Percentiles rank a stretch among this genome's conserved stretches.
Evolutionary conservation across 768 basidiomycete genomes (phyloP).

Genomic region (Ephemerocybe angulata): DNA sequence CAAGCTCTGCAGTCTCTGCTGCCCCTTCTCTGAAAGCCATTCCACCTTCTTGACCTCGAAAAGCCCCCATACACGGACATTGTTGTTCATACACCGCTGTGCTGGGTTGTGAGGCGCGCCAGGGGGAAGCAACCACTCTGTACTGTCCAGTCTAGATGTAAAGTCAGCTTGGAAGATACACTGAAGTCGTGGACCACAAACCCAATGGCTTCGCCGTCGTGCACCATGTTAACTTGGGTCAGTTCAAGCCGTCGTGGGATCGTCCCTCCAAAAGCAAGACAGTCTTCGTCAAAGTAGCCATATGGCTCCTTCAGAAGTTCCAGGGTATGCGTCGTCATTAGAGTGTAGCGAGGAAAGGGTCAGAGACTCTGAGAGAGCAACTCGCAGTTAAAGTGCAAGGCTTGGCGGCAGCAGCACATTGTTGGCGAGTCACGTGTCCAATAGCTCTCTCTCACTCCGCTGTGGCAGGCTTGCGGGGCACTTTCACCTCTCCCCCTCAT

Average conservation of each 20-base stretch:
- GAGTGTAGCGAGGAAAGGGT: background rate
- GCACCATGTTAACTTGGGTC: background rate
- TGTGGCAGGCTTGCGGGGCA: no score
- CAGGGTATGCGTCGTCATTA: background rate
- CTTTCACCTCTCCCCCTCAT: no score
- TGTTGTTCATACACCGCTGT: background rate
- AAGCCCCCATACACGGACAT: background rate
- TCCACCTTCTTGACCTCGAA: background rate
- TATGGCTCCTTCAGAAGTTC: background rate
- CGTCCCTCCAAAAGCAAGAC: background rate
- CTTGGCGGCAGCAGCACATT: no score
- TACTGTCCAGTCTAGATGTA: slow-evolving; percentile 2
- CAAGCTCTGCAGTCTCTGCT: background rate
- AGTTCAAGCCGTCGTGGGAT: background rate
- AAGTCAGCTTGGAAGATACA: background rate
- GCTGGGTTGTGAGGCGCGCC: background rate
- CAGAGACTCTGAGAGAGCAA: no score
- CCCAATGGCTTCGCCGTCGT: background rate
- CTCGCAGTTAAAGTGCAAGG: no score
- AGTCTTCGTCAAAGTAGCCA: background rate
- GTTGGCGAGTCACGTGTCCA: no score
- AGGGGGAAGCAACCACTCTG: slow-evolving; percentile 1
- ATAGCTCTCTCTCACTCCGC: no score
- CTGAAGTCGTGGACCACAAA: no score
- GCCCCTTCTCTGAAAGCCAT: background rate